Evolutionary conservation across 139 green algal species (phyloP), one percentile per base, ranked within the genome.

Genomic region (Dunaliella sp.): DNA sequence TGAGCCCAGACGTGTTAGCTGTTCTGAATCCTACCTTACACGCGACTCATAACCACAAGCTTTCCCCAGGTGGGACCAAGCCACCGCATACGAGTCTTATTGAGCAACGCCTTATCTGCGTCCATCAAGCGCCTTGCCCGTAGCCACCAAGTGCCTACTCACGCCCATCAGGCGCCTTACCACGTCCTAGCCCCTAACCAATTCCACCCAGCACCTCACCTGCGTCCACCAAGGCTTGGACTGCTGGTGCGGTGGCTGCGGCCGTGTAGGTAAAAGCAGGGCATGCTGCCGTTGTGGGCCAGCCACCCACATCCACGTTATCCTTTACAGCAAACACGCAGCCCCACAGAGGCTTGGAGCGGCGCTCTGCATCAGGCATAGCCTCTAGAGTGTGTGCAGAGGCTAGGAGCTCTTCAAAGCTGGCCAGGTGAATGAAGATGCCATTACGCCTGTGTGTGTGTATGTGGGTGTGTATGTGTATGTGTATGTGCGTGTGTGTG

Each of bases 261-360:
- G 94, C 89, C 22, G 36, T 81, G 87, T 95, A 95, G 37, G 81
- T 58, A 86, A 95, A 97, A 0, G 83, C 86, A 1, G 87, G 88
- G 83, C 95, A 97, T 3, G 91, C 93, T 36, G 90, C 92, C 21
- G 93, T 97, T 3, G 93, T 97, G 36, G 91, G 89, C 72, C 90
- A 89, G 30, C 90, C 93, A 24, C 82, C 91, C 12, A 97, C 93
- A 83, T 96, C 94, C 25, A 97, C 94, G 81, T 97, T 97, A 89
- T 97, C 95, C 85, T 97, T 97, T 0, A 96, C 91, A 26, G 90
- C 94, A 86, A 96, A 97, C 0, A 93, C 93, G 7, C 96, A 81
- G 31, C 94, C 95, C 88, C 90, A 95, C 77, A 97, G 89, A 0
- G 84, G 77, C 24, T 26, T 26, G 48, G 48, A 65, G 16, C 91